These are phyloP conservation scores for Sphenostylis stenocarpa DNA, from an alignment of 306 rosid species.

Conservation along the genomic window DNA sequence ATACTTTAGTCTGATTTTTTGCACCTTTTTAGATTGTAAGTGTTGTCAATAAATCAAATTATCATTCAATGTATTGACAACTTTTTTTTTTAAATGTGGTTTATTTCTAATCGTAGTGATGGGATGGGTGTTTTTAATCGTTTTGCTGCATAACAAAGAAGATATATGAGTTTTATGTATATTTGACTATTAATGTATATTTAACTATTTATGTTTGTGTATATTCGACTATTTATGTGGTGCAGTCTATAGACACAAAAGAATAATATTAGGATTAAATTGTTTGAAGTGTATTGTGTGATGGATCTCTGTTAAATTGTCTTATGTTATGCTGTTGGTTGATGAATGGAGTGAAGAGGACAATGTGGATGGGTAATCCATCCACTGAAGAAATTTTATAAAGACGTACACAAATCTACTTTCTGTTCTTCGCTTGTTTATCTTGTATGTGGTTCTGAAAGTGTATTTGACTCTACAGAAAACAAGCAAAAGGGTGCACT, in stretches of 20 bases:
- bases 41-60: background rate
- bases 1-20: background rate
- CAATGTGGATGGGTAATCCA: background rate
- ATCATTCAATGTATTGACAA: background rate
- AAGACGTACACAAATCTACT: background rate
- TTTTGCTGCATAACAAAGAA: background rate
- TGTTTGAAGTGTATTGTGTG: background rate
- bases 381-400: background rate
- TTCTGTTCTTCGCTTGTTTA: background rate
- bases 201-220: too few relatives aligned
- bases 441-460: background rate
- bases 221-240: background rate
- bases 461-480: slow-evolving; percentile 46
- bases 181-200: background rate
- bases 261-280: background rate
- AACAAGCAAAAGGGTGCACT: slow-evolving; percentile 81
- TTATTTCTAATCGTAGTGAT: background rate
- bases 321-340: background rate
- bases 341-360: background rate
- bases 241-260: background rate
- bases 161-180: background rate
- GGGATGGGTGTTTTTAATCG: background rate
- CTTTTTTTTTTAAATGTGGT: background rate
- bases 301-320: background rate
- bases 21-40: background rate